A percentile compares a stretch with the other conserved stretches of the same genome.
Conservation (phyloP, 192 early-diverging fungal genomes). For the Coemansia aciculifera region DNA sequence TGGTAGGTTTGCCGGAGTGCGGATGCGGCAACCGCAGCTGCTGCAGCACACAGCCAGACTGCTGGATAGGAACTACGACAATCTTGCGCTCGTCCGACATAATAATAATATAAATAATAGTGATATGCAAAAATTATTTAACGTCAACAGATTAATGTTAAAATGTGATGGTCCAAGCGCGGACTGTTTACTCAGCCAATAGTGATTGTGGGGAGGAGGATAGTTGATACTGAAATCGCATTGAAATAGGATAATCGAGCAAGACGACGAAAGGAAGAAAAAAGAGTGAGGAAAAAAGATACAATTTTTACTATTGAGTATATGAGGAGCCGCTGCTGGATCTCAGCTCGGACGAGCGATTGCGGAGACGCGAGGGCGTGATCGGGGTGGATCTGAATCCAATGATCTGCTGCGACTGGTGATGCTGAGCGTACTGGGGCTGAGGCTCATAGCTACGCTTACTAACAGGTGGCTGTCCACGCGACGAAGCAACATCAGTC, state of each 20-base stretch:
- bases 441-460: slow-evolving; percentile 1
- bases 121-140: not conserved
- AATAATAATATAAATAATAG: not conserved
- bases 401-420: slow-evolving; percentile 23
- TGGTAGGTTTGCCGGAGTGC: slow-evolving; percentile 19
- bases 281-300: not conserved
- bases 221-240: not conserved
- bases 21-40: slow-evolving; percentile 41
- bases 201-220: slow-evolving; percentile 5
- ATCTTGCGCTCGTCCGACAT: slow-evolving; percentile 27
- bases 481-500: not conserved
- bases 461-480: not conserved
- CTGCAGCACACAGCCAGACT: slow-evolving; percentile 19
- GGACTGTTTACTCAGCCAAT: not conserved
- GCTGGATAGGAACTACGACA: slow-evolving; percentile 24
- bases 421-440: slow-evolving; percentile 2
- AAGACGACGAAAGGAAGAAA: not conserved
- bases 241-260: not conserved
- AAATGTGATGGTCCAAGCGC: not conserved
- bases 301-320: slow-evolving; percentile 2
- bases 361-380: slow-evolving; percentile 46
- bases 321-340: slow-evolving; percentile 38
- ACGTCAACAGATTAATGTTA: not conserved
- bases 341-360: slow-evolving; percentile 35
- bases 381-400: slow-evolving; percentile 29